phyloP scores from a whole-genome alignment of 257 asterid genomes.

The Forsythia viridissima region DNA sequence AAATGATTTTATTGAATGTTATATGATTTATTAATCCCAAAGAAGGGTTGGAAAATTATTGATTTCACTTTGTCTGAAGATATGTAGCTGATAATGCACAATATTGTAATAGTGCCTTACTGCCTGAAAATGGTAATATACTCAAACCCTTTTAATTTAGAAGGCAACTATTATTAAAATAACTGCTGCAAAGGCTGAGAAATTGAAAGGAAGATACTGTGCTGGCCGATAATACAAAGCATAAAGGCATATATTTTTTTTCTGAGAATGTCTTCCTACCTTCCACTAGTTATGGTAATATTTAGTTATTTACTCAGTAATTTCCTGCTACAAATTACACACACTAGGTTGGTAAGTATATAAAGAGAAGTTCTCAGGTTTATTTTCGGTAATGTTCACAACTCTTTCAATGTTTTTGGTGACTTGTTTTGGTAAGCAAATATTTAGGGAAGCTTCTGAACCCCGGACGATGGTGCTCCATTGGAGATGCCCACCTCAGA shows the following conservation, averaged over 20 bases:
- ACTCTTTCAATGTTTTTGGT: neutral
- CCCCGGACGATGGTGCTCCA: neutral
- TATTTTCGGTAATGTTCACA: too few species aligned
- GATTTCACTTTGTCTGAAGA: neutral
- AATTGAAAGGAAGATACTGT: neutral
- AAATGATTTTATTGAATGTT: too few species aligned
- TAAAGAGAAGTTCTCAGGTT: too few species aligned
- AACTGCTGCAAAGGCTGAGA: neutral
- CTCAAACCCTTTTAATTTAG: neutral
- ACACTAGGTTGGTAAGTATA: neutral
- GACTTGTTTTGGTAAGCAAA: neutral
- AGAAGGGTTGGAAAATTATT: neutral
- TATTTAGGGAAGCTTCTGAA: neutral
- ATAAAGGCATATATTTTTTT: neutral
- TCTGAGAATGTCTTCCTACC: neutral
- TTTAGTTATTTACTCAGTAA: neutral
- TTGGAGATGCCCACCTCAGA: neutral
- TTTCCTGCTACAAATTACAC: neutral
- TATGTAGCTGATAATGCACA: too few species aligned
- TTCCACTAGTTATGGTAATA: neutral
- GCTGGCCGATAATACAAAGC: neutral
- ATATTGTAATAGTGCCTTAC: neutral
- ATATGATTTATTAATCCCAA: too few species aligned
- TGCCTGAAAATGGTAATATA: neutral
- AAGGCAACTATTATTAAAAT: neutral